Percentiles rank a stretch among this genome's conserved stretches.
These are phyloP conservation scores for Macrolepiota fuliginosa DNA, from an alignment of 768 basidiomycete genomes.

Conservation along the genomic window DNA sequence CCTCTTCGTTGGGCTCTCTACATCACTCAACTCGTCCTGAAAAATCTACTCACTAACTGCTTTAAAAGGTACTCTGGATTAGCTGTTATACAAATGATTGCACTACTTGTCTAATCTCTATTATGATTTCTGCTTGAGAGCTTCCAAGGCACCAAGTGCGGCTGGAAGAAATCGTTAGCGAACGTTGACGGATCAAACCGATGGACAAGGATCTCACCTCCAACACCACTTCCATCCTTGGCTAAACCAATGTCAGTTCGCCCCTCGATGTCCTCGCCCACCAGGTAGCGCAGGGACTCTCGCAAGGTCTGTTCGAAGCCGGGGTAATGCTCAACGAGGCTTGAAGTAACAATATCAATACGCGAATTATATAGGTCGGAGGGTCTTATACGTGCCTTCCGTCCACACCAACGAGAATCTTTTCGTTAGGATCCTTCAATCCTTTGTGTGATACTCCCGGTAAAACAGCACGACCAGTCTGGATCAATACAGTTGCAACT, in stretches of 20 bases:
- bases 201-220: conserved; percentile 62
- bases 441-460: conserved; percentile 31
- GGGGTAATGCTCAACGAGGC: conserved; percentile 92
- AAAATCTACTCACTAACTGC: neutral
- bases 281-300: conserved; percentile 67
- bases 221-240: conserved; percentile 96
- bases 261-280: conserved; percentile 80
- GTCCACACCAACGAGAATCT: conserved; percentile 85
- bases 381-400: conserved; percentile 58
- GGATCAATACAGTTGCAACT: conserved; percentile 80
- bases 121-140: conserved; percentile 51
- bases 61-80: neutral
- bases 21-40: neutral
- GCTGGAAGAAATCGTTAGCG: conserved; percentile 41
- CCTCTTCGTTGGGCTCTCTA: neutral
- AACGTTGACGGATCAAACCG: conserved; percentile 7
- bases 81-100: neutral
- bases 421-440: conserved; percentile 34
- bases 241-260: conserved; percentile 87
- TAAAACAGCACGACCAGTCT: conserved; percentile 69
- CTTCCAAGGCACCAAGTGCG: conserved; percentile 84
- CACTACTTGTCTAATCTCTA: conserved; percentile 13
- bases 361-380: neutral
- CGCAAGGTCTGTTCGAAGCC: conserved; percentile 75
- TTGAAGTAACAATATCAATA: conserved; percentile 25